Conservation (phyloP, 345 rosid genomes). For the Brassica cretica region DNA sequence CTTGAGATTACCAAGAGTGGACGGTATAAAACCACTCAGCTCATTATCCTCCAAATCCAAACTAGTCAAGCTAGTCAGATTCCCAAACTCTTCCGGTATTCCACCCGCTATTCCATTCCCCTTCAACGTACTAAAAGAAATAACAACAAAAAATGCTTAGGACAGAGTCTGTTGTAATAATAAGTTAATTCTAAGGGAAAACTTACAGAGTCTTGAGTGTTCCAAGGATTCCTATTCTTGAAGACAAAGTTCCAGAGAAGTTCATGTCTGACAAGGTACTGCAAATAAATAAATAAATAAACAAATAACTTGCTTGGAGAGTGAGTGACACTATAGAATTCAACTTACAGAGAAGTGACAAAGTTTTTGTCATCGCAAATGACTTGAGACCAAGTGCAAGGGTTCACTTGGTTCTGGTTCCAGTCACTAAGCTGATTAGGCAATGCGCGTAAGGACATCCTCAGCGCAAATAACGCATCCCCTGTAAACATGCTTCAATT, state of each 20-base stretch:
- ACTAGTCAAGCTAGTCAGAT: slow-evolving; percentile 73
- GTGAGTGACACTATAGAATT: background rate
- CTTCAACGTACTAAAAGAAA: slow-evolving; percentile 66
- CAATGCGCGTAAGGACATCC: slow-evolving; percentile 52
- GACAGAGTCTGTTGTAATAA: background rate
- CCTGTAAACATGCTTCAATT: slow-evolving; percentile 45
- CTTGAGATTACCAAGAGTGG: slow-evolving; percentile 77
- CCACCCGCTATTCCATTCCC: slow-evolving; percentile 86
- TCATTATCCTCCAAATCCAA: slow-evolving; percentile 88
- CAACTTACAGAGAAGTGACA: slow-evolving; percentile 77
- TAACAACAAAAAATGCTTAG: background rate
- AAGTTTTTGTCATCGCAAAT: slow-evolving; percentile 51
- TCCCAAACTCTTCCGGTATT: slow-evolving; percentile 88
- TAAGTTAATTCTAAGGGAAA: background rate
- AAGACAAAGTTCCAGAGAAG: slow-evolving; percentile 76
- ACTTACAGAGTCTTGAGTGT: slow-evolving; percentile 78
- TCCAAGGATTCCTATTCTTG: slow-evolving; percentile 60
- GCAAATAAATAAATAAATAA: slow-evolving; percentile 19
- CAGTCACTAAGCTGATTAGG: slow-evolving; percentile 63
- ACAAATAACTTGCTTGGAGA: background rate
- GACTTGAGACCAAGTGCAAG: slow-evolving; percentile 92
- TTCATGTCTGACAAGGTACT: slow-evolving; percentile 80
- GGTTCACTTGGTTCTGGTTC: slow-evolving; percentile 81
- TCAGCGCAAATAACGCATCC: slow-evolving; percentile 66
- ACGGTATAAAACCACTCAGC: slow-evolving; percentile 77